Conservation (phyloP, 768 basidiomycete genomes). For the Russula ochroleuca region DNA sequence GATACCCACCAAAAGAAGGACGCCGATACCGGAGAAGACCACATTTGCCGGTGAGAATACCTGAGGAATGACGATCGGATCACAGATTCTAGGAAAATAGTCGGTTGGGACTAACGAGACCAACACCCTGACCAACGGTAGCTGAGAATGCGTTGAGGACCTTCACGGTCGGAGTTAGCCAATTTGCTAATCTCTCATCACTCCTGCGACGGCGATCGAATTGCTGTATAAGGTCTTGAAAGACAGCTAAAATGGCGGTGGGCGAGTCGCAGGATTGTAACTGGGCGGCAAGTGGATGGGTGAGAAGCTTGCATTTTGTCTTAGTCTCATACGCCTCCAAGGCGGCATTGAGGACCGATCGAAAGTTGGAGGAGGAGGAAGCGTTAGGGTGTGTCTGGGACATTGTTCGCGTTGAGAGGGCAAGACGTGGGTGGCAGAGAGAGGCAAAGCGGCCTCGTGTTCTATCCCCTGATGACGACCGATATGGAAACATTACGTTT, state of each 20-base stretch:
- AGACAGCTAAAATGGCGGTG: not conserved
- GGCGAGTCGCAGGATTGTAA: not conserved
- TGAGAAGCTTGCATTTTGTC: not conserved
- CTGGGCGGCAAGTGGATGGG: not conserved
- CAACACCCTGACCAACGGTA: not conserved
- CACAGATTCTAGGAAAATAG: not conserved
- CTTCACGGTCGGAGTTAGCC: not conserved
- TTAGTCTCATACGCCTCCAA: not conserved
- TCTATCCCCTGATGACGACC: no score
- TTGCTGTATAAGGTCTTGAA: not conserved
- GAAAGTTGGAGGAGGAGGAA: not conserved
- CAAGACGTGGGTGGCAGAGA: no score
- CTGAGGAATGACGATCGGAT: not conserved
- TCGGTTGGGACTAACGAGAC: not conserved
- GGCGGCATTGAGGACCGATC: not conserved
- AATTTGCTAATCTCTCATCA: not conserved
- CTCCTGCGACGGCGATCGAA: not conserved
- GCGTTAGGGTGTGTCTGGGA: not conserved
- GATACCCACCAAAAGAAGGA: constrained; percentile 5
- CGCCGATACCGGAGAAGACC: not conserved
- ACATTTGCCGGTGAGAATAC: not conserved
- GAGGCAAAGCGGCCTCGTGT: no score
- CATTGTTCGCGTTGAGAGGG: not conserved
- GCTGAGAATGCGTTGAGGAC: not conserved
- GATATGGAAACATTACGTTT: no score